phyloP scores from a whole-genome alignment of 768 basidiomycete species.

The Auricularia sp. region DNA sequence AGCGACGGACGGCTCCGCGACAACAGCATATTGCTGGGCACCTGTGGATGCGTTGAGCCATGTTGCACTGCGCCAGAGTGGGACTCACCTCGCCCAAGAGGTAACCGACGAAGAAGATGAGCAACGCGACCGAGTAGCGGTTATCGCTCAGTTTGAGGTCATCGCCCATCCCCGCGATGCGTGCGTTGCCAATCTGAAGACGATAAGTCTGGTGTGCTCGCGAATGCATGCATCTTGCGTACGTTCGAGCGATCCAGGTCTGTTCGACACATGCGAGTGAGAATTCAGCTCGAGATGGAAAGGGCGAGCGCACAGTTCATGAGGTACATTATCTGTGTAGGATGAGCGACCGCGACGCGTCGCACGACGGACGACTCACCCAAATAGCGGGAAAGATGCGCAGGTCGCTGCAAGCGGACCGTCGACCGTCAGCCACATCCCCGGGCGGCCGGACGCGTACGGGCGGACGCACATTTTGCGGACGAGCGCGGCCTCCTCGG shows the following conservation, averaged over 20 bases:
- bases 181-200: background rate
- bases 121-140: background rate
- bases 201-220: background rate
- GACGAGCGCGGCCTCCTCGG: background rate
- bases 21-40: background rate
- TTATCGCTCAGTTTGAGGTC: background rate
- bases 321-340: background rate
- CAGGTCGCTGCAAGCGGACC: background rate
- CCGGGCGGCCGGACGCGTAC: too few relatives aligned
- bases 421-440: background rate
- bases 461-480: background rate
- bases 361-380: background rate
- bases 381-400: background rate
- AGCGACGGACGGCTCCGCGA: background rate
- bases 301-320: background rate
- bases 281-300: background rate
- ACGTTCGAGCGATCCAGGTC: background rate
- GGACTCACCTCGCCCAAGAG: background rate
- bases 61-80: background rate
- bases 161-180: background rate
- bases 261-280: background rate
- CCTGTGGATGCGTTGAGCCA: background rate
- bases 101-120: background rate
- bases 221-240: background rate
- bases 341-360: background rate